Evolutionary conservation across 495 filamentous ascomycete genomes (phyloP), one percentile per base, ranked within the genome.

Genomic region (Pseudoneurospora amorphoporcata): DNA sequence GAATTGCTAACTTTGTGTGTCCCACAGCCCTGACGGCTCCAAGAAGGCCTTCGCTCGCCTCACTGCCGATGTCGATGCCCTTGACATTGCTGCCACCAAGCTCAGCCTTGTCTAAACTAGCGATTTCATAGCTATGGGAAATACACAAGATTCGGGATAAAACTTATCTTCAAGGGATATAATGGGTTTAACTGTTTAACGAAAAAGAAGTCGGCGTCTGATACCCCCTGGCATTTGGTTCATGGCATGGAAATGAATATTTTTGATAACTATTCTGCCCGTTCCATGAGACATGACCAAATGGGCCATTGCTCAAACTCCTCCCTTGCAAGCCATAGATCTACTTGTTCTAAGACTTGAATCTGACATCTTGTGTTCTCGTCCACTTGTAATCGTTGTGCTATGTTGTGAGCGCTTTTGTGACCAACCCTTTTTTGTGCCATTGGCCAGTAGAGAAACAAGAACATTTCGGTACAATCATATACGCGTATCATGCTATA

Each of bases 81-180:
- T 99, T 72, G 95, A 99, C 86, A 97, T 99, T 87, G 95, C 95
- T 77, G 95, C 96, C 75, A 98, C 96, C 81, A 99, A 98, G 90
- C 89, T 99, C 73, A 90, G 92, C 72, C 97, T 99, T 83, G 95
- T 99, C 79, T 98, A 96, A 89, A 81, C 73, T 43, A 17, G 58
- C 68, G 10, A 65, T 65, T 65, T 65, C 53, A 65, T 65, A 65
- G 53, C 53, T 65, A 65, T 65, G 53, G 53, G 53, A 65, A 65
- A 65, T 65, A 65, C 53, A 65, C 53, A 65, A 65, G 53, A 65
- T 65, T 65, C 53, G 53, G 53, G 53, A 35, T 65, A 17, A 35
- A 65, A 65, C 14, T 16, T 61, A 65, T 65, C 53, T 65, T 65
- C 53, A 65, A 65, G 53, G 53, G 53, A 37, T 12, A 61, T 0